Evolutionary conservation across 805 yeast genomes (phyloP).

Genomic region (Komagataella kurtzmanii): DNA sequence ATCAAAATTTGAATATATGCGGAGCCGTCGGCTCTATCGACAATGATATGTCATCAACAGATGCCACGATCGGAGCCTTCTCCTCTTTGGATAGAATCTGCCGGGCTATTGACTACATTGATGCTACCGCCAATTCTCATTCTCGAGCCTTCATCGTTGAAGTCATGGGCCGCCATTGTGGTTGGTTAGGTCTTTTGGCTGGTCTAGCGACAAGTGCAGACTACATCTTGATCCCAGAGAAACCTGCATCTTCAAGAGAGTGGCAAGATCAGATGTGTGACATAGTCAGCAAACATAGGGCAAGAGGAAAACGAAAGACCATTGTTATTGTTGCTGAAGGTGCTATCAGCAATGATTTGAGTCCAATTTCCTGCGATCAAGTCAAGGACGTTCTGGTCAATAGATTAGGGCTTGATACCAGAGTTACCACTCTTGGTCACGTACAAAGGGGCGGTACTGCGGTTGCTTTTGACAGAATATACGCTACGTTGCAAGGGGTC

Average conservation of each 20-base stretch:
- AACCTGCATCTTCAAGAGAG: conserved; percentile 58
- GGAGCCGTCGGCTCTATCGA: conserved; percentile 97
- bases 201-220: conserved; percentile 97
- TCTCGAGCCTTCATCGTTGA: conserved; percentile 96
- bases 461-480: conserved; percentile 81
- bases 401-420: conserved; percentile 74
- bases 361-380: conserved; percentile 66
- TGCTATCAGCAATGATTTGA: conserved; percentile 72
- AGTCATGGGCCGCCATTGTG: conserved; percentile 99
- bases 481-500: conserved; percentile 94
- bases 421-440: conserved; percentile 92
- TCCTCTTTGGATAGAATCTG: conserved; percentile 89
- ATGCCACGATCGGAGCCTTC: conserved; percentile 92
- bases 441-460: conserved; percentile 99
- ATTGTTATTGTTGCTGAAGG: conserved; percentile 98
- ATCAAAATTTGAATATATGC: conserved; percentile 68
- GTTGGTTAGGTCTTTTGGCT: conserved; percentile 96
- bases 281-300: conserved; percentile 68
- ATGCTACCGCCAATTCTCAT: conserved; percentile 95
- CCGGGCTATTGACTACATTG: conserved; percentile 90
- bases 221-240: conserved; percentile 87
- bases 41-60: conserved; percentile 96
- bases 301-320: conserved; percentile 83
- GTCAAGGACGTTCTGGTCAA: conserved; percentile 76
- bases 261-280: conserved; percentile 77